Evolutionary conservation across 148 eudicot genomes (phyloP), one percentile per base, ranked within the genome.

Genomic region (Camellia lanceoleosa): DNA sequence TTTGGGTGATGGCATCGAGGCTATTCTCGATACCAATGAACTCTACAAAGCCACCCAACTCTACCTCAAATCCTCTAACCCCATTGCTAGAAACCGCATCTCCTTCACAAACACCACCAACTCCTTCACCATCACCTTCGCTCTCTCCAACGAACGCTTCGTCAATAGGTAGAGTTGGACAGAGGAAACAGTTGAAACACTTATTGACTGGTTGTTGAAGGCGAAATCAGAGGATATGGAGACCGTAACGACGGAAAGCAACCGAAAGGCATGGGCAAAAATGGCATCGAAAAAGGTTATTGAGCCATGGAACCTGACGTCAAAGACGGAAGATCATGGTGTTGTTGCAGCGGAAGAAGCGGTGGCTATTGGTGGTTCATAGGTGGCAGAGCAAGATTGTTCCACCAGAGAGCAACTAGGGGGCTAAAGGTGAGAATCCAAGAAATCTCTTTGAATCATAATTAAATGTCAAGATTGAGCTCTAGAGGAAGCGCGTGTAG

Each of bases 401-500:
- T 70, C 76, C 78, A 59, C 23, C 52, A 51, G 5, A 77, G 55
- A 0, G 70, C 9, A 41, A 38, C 30, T 30, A 79, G 67, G 19
- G 69, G 42, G 79, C 65, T 23, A 47, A 52, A 10, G 49, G 58
- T n/a, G 69, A 51, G 60, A 43, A 16, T 5, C 80, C 82, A 1
- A 84, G 14, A 41, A 46, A 41, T 54, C 77, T 19, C 77, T 82
- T 66, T 1, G 74, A 69, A 66, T 82, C 83, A 72, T 79, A 71
- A 68, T 79, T 79, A 78, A 66, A 51, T 4, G 38, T 30, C 38
- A 30, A 0, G 38, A 30, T 30, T 30, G 90, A 82, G 83, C 44
- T 75, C 23, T 93, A 90, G 30, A 92, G 78, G 63, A 82, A 88
- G 65, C 99, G 79, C 95, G 93, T 88, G 88, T 93, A 96, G 6